Conservation (phyloP, 805 yeast genomes). For the Candida takata region DNA sequence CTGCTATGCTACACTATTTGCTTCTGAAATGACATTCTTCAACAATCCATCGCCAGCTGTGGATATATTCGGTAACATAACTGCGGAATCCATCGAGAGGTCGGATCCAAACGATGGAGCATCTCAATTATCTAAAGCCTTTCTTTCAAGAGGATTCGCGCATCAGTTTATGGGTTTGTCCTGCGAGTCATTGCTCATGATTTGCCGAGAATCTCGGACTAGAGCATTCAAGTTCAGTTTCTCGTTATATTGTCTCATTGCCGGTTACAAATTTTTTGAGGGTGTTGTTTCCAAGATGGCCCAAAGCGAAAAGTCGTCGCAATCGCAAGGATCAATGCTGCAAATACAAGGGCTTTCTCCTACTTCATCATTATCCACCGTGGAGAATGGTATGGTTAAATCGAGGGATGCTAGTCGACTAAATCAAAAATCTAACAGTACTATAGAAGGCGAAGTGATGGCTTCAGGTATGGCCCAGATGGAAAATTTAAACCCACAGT, state of each 20-base stretch:
- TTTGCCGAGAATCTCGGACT: constrained; percentile 7
- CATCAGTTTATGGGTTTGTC: constrained; percentile 10
- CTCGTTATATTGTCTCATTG: constrained; percentile 5
- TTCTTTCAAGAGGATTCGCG: constrained; percentile 7
- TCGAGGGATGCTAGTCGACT: too few species aligned
- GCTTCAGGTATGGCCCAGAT: not conserved
- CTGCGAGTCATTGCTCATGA: constrained; percentile 8
- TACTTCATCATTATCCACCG: not conserved
- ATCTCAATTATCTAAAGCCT: not conserved
- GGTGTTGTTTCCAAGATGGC: not conserved
- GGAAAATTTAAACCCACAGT: not conserved
- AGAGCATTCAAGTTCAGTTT: constrained; percentile 7
- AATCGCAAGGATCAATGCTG: not conserved
- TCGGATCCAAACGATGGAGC: constrained; percentile 8
- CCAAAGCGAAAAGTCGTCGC: not conserved
- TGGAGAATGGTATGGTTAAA: too few species aligned
- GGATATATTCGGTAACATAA: constrained; percentile 1
- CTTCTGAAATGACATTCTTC: constrained; percentile 3
- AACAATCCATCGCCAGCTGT: not conserved
- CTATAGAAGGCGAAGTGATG: too few species aligned
- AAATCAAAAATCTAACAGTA: too few species aligned
- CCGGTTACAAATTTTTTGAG: constrained; percentile 10
- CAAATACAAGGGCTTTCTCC: too few species aligned
- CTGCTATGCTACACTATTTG: constrained; percentile 10
- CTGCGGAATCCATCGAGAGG: constrained; percentile 13